phyloP scores from a whole-genome alignment of 352 stramenopile genomes.

The Pythium dissimile region DNA sequence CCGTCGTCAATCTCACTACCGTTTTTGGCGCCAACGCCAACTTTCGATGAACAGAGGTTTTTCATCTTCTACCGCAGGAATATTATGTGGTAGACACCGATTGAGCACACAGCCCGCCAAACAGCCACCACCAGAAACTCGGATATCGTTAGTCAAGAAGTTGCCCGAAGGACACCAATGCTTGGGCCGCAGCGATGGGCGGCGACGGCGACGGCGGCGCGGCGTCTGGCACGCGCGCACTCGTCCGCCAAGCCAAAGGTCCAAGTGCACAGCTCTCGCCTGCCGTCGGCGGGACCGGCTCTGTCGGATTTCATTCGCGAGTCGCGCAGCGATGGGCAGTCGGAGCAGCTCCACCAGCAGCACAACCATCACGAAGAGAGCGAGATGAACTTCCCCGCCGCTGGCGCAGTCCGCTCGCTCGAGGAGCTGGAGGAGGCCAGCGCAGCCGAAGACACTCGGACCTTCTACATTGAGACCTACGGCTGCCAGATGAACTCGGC shows the following conservation, averaged over 20 bases:
- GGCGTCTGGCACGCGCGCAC: constrained; percentile 23
- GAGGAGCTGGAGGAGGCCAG: constrained; percentile 44
- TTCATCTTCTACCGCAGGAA: constrained; percentile 7
- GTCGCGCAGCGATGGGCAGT: constrained; percentile 25
- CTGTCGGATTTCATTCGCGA: constrained; percentile 77
- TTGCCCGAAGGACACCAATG: too few species aligned
- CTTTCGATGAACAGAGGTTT: not conserved
- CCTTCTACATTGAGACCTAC: constrained; percentile 94
- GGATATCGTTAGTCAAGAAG: too few species aligned
- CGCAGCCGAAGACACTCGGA: constrained; percentile 14
- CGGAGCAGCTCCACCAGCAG: constrained; percentile 23
- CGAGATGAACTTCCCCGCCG: constrained; percentile 73
- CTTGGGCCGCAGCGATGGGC: constrained; percentile 15
- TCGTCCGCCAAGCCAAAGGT: constrained; percentile 31
- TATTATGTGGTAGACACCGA: not conserved
- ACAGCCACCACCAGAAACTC: constrained; percentile 16
- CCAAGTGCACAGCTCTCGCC: constrained; percentile 33
- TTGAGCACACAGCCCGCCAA: not conserved
- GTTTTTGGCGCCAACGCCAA: constrained; percentile 19
- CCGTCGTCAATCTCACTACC: not conserved
- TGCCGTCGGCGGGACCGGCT: constrained; percentile 40
- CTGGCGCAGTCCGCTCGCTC: constrained; percentile 39
- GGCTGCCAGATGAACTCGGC: constrained; percentile 99
- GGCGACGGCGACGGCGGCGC: constrained; percentile 1
- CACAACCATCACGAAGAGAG: constrained; percentile 38